Evolutionary conservation across 352 stramenopile genomes (phyloP), one percentile per base, ranked within the genome.

Genomic region (Phytophthora idaei): DNA sequence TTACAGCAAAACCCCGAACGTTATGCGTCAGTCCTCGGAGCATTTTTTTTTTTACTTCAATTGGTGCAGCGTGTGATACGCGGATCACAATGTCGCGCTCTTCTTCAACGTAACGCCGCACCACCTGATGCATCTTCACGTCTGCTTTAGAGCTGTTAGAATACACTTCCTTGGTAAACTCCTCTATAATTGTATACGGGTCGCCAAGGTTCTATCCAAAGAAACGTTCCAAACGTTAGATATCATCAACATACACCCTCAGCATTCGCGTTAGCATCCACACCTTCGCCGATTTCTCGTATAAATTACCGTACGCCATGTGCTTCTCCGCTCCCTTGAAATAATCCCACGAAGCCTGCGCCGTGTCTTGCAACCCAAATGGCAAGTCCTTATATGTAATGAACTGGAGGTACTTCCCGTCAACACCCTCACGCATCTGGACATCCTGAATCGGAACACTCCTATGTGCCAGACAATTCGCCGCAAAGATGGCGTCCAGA

Each of bases 251-350:
- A 14, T 5, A 3, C 32, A 34, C 11, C 8, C 17, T 17, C 21
- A 17, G 21, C 6, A 34, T 15, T 25, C 8, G 7, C 21, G 1
- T 8, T 46, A 46, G 14, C 32, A 25, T 10, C 5, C 48, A 5
- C 3, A 78, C 67, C 63, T 75, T 70, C 0, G 61, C 66, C 25
- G 65, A 61, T 28, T 70, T 77, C 41, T 78, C 48, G 36, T 69
- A 71, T 29, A 78, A 67, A 39, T 59, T 69, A 14, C 75, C 68
- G 42, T 67, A 67, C 25, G 62, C 61, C 51, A 58, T 60, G 25
- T 77, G 75, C 34, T 76, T 64, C 11, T 77, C 64, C 0, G 76
- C 64, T 1, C 71, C 70, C 47, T 74, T 76, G 53, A 78, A 77
- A 55, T 82, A 68, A 9, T 77, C 36, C 74, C 74, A 82, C 10